A percentile compares a stretch with the other conserved stretches of the same genome.
Conservation (phyloP, 2,329 filamentous ascomycete species). For the Pestalotiopsis sp. region DNA sequence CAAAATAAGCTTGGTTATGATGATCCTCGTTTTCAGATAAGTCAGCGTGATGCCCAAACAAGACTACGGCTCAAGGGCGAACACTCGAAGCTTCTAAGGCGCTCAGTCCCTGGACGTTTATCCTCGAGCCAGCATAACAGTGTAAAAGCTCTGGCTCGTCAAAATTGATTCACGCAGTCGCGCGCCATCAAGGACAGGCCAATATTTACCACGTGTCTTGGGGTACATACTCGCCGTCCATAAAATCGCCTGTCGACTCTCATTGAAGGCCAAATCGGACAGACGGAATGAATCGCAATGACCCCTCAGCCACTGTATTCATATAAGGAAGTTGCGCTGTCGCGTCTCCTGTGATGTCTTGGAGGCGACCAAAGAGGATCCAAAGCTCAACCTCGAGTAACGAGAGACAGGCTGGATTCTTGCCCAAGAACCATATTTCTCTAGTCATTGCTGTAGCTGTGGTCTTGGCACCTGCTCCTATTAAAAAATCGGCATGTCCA, state of each 20-base stretch:
- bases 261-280: not conserved
- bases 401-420: not conserved
- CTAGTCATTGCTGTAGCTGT: constrained; percentile 17
- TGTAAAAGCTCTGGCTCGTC: too few relatives aligned
- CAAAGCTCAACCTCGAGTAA: not conserved
- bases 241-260: not conserved
- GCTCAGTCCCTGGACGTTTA: not conserved
- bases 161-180: too few relatives aligned
- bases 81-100: not conserved
- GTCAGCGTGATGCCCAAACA: constrained; percentile 2
- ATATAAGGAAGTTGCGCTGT: not conserved
- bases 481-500: not conserved
- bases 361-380: too few relatives aligned
- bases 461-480: constrained; percentile 1
- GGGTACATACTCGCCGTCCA: constrained; percentile 5
- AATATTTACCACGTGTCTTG: too few relatives aligned
- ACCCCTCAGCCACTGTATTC: not conserved
- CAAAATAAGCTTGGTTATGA: not conserved
- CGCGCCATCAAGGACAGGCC: too few relatives aligned
- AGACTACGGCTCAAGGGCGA: not conserved
- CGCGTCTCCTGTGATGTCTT: not conserved
- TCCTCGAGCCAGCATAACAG: too few relatives aligned
- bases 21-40: not conserved
- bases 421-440: not conserved
- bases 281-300: not conserved